phyloP scores from a whole-genome alignment of 495 filamentous ascomycete genomes.

The Parachaetomium inaequale region DNA sequence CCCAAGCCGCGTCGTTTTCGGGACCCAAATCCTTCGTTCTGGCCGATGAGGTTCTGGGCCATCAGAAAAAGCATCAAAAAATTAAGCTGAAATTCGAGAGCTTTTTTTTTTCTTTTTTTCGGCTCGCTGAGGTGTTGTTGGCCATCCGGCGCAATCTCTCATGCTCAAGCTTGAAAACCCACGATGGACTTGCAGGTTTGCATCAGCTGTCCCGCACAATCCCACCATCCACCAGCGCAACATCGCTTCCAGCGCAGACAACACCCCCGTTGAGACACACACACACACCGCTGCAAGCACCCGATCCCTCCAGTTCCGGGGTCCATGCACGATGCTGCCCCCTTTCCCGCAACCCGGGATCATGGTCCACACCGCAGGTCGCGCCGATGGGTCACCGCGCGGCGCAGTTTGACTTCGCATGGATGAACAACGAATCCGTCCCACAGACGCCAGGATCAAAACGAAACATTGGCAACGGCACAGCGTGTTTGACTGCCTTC shows the following conservation, averaged over 20 bases:
- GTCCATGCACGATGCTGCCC: not conserved
- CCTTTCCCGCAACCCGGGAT: not conserved
- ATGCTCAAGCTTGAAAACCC: too few species aligned
- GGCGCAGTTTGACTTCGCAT: not conserved
- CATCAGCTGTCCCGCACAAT: not conserved
- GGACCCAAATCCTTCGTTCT: not conserved
- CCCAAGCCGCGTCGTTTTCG: not conserved
- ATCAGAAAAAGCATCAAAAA: too few species aligned
- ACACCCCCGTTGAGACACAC: not conserved
- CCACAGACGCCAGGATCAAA: not conserved
- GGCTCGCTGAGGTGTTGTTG: too few species aligned
- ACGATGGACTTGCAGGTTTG: not conserved
- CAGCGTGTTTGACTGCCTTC: not conserved
- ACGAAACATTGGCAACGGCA: constrained; percentile 5
- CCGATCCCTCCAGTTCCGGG: not conserved
- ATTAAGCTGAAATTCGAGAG: too few species aligned
- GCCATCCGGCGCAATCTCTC: not conserved
- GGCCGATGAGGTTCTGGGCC: not conserved
- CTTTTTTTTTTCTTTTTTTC: too few species aligned
- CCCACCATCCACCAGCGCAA: not conserved
- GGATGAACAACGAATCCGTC: not conserved
- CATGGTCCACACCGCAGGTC: not conserved
- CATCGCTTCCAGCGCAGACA: not conserved
- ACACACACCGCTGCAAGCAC: not conserved
- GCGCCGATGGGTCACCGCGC: not conserved